A percentile compares a stretch with the other conserved stretches of the same genome.
Evolutionary conservation across 805 yeast genomes (phyloP).

Genomic region (Wickerhamiella sergipiensis): DNA sequence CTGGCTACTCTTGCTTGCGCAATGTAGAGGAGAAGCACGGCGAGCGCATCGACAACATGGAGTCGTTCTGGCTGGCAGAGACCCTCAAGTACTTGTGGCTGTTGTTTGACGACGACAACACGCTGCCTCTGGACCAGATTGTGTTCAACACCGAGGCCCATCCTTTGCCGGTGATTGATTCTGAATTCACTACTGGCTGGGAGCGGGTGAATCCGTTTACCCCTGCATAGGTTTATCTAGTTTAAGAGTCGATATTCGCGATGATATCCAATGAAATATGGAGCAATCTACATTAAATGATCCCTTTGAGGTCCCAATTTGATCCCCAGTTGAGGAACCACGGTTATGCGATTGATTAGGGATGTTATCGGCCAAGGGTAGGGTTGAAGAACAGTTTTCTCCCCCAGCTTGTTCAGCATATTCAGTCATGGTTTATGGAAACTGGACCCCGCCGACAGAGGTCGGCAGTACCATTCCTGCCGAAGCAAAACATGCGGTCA

Average conservation of each 20-base stretch:
- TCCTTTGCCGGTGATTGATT: slow-evolving; percentile 27
- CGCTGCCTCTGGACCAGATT: slow-evolving; percentile 37
- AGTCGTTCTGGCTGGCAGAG: slow-evolving; percentile 45
- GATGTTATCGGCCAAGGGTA: neutral
- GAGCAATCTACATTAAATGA: no score
- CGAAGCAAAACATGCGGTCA: slow-evolving; percentile 82
- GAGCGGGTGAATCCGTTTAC: neutral
- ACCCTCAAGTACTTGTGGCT: slow-evolving; percentile 44
- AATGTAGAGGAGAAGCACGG: slow-evolving; percentile 27
- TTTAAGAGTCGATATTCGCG: no score
- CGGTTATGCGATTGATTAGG: no score
- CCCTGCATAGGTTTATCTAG: no score
- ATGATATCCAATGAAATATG: no score
- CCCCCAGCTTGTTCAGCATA: neutral
- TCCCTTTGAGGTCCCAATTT: no score
- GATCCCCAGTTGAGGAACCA: no score
- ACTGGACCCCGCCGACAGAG: slow-evolving; percentile 23
- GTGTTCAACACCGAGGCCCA: slow-evolving; percentile 54
- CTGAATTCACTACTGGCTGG: slow-evolving; percentile 4
- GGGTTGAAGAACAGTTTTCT: neutral
- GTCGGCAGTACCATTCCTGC: slow-evolving; percentile 83
- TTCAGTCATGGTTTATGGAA: neutral
- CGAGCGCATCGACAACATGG: slow-evolving; percentile 27
- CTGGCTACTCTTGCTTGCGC: slow-evolving; percentile 28
- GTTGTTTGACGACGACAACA: slow-evolving; percentile 31